Base-by-base conservation (phyloP, 2,329 filamentous ascomycete species). In the Cordyceps tenuipes region DNA sequence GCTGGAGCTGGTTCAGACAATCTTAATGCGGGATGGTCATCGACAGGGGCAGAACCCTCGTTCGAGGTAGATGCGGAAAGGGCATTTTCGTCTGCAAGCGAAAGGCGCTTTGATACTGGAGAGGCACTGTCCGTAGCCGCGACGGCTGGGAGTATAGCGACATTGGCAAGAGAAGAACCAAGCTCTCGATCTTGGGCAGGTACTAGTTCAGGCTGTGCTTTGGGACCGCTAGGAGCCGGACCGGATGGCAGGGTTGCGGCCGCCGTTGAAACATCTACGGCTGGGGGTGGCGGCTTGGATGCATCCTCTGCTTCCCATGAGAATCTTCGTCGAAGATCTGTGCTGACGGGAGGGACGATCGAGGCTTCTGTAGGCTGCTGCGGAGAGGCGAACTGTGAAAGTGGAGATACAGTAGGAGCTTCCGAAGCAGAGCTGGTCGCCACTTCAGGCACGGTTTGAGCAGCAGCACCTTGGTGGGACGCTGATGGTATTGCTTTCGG, bases 41-140 rank as follows among this genome's bases (percentile, higher is more conserved):
- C 71, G 13, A 71, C 70, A 17, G 73, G 70, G 7, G 70, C 70
- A 10, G 72, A 69, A 10, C 73, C 63, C 19, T 70, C 64, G 19
- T 70, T 71, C 6, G 71, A 71, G 1, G 73, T 67, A 8, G 69
- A 65, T 53, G 72, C 71, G 13, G 71, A 66, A 21, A 75, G 66
- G 12, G 72, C 68, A 62, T 77, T 79, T 62, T 82, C 79, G 15
- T 82, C 76, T 2, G 72, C 72, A 2, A 77, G 67, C 2, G 78
- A 80, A 23, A 73, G 63, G 17, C 68, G 70, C 8, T 65, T 70
- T 57, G 63, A 61, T 31, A 67, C 69, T 53, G 46, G 59, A 53
- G 61, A 56, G 3, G 26, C 41, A 21, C 7, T 43, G 23, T 47
- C 34, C 7, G 43, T 34, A 15, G 13, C 36, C 41, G 31, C 31